Evolutionary conservation across 768 basidiomycete genomes (phyloP), one percentile per base, ranked within the genome.

Genomic region (Pisolithus sp.): DNA sequence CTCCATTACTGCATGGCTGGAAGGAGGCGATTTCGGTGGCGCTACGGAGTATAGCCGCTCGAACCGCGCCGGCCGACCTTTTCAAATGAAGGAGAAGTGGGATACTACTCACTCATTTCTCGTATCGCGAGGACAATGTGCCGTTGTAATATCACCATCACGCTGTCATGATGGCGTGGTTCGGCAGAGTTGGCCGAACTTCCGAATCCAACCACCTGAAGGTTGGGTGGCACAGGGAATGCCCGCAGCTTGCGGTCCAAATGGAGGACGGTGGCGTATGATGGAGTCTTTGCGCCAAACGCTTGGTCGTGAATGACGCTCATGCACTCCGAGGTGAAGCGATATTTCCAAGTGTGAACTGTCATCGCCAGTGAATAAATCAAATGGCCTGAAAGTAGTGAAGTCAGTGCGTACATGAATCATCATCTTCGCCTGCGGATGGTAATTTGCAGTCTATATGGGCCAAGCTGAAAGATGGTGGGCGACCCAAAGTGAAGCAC

Each of bases 291-390:
- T 23, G 83, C 83, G 9, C 82, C 82, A 54, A 83, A 86, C 0
- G 84, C 84, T 63, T 86, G 82, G 57, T 86, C 84, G 54, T 84
- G 81, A 49, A 86, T 73, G 6, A 81, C 68, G 36, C 79, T 79
- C 80, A 86, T 82, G 59, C 83, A 85, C 60, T 85, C 82, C 1
- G 81, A 79, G 18, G 76, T 71, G 53, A 84, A 85, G 26, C 80
- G 76, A 57, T 86, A 82, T 66, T 86, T 86, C 84, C 84, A 86
- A 20, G 78, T 73, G 53, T 83, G 76, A 64, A 77, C 84, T 85
- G n/a, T 7, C 1, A 45, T 18, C 17, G 23, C 56, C 40, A 56
- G 12, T 15, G 4, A 34, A 47, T 46, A 17, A 51, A 37, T 18
- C 48, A 34, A 30, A 44, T 44, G 38, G 28, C n/a, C 31, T 12